phyloP scores from a whole-genome alignment of 2,329 filamentous ascomycete species.

The Trichoderma brevicompactum region DNA sequence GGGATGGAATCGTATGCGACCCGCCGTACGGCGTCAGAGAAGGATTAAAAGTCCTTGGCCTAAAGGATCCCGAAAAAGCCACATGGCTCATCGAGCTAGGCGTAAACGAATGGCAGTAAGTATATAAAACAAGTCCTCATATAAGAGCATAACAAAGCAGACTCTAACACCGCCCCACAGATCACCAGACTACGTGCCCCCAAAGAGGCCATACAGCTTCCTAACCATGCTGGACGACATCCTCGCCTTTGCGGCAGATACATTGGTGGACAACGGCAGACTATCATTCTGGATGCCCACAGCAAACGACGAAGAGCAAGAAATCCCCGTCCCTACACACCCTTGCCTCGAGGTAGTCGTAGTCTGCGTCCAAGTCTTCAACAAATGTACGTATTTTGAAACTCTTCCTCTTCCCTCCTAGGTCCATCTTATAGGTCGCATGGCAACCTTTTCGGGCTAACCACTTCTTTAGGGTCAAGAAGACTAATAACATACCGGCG shows the following conservation, averaged over 20 bases:
- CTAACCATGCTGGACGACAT: constrained; percentile 89
- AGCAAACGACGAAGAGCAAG: constrained; percentile 75
- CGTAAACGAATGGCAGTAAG: constrained; percentile 69
- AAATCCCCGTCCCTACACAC: constrained; percentile 77
- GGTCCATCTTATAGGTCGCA: no score
- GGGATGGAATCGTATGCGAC: constrained; percentile 94
- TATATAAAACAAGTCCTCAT: constrained; percentile 24
- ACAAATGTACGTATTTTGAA: constrained; percentile 67
- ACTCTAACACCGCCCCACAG: constrained; percentile 31
- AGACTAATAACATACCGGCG: constrained; percentile 85
- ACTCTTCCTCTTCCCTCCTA: neutral
- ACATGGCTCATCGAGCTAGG: constrained; percentile 70
- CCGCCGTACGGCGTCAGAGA: constrained; percentile 95
- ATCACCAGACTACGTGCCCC: constrained; percentile 73
- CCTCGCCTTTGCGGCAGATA: constrained; percentile 75
- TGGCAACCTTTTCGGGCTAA: constrained; percentile 25
- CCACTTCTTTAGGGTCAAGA: constrained; percentile 69
- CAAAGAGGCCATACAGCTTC: constrained; percentile 92
- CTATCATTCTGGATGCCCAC: constrained; percentile 98
- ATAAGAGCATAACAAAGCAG: neutral
- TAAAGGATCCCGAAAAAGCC: constrained; percentile 66
- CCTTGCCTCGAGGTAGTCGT: constrained; percentile 73
- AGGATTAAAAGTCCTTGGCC: constrained; percentile 84
- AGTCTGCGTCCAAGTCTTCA: constrained; percentile 84
- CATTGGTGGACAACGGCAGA: constrained; percentile 77